These are phyloP conservation scores for Diaporthe ilicicola DNA, from an alignment of 2,329 filamentous ascomycete species.

Conservation along the genomic window DNA sequence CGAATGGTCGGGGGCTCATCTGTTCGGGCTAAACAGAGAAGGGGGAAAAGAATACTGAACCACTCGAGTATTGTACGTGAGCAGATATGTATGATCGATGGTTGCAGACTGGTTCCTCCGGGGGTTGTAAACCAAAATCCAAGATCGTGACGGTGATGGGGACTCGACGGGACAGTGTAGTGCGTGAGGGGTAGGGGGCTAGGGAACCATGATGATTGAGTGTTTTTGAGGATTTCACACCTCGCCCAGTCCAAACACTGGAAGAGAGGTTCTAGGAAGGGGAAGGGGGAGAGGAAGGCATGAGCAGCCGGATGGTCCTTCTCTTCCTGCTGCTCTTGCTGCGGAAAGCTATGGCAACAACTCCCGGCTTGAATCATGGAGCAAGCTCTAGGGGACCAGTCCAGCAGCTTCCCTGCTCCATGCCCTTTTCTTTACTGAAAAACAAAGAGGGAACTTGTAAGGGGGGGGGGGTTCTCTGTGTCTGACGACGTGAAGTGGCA, in stretches of 20 bases:
- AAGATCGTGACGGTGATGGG: constrained; percentile 19
- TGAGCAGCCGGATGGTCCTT: not conserved
- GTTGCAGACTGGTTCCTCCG: not conserved
- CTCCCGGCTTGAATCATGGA: not conserved
- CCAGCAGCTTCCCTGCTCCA: not conserved
- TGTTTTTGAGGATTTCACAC: not conserved
- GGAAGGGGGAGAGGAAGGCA: not conserved
- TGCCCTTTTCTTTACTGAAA: too few relatives aligned
- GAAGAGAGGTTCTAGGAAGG: not conserved
- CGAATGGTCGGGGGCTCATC: not conserved
- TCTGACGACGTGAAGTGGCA: not conserved
- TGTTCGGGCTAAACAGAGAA: constrained; percentile 5
- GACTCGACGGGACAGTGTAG: not conserved
- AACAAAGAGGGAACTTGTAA: not conserved
- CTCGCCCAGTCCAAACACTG: not conserved
- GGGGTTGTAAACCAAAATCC: constrained; percentile 29
- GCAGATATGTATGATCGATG: constrained; percentile 28
- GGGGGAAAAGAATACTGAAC: constrained; percentile 28
- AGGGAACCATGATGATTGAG: constrained; percentile 21
- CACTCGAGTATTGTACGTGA: constrained; percentile 27
- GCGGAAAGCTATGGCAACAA: not conserved
- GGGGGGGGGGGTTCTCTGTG: too few relatives aligned
- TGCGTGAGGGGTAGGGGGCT: not conserved
- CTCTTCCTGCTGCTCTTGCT: not conserved
- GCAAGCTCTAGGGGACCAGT: not conserved